Evolutionary conservation across 257 asterid species (phyloP).

Genomic region (Forsythia suspensa): DNA sequence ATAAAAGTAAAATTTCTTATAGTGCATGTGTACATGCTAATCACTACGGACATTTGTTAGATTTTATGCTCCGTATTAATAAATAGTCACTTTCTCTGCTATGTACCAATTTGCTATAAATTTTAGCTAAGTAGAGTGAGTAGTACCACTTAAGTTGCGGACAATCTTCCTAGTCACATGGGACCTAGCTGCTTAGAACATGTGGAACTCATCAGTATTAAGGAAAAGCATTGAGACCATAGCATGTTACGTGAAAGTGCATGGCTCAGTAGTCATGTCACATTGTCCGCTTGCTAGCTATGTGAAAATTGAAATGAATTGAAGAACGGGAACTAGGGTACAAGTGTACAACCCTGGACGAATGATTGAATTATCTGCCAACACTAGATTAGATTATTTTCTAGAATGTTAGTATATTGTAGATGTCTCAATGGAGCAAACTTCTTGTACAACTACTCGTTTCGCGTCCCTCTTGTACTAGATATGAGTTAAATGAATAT

Average conservation of each 20-base stretch:
- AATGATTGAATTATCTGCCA: neutral
- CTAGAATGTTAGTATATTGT: neutral
- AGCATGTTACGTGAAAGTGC: neutral
- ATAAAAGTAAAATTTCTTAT: no score
- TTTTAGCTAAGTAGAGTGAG: neutral
- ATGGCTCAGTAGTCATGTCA: no score
- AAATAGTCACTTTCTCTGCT: no score
- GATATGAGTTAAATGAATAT: no score
- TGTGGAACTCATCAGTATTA: neutral
- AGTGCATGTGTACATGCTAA: neutral
- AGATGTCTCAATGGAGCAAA: neutral
- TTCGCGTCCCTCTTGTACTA: neutral
- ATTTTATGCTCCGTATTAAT: no score
- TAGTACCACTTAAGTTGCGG: neutral
- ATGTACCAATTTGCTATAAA: neutral
- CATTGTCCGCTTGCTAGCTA: no score
- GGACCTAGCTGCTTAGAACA: neutral
- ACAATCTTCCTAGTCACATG: neutral
- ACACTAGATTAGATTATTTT: neutral
- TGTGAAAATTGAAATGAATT: neutral
- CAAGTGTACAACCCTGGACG: neutral
- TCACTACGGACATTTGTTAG: neutral
- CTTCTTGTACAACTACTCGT: neutral
- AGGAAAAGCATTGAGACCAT: neutral
- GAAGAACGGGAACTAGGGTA: neutral